Evolutionary conservation across 805 yeast species (phyloP), one percentile per base, ranked within the genome.

Genomic region (Metschnikowia gruessii): DNA sequence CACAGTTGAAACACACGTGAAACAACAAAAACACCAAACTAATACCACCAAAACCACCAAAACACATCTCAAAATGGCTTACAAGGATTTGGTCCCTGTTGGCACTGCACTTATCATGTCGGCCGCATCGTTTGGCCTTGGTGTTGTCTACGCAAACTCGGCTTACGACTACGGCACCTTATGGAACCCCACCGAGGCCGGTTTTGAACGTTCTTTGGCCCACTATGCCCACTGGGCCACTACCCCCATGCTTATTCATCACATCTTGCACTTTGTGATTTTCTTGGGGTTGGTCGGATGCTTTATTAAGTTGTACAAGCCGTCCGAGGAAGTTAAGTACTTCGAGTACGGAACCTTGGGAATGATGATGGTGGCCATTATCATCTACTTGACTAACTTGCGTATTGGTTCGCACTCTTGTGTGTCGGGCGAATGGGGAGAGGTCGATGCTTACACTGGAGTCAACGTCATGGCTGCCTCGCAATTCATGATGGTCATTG

Each of bases 381-480:
- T 92, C 58, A 79, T 92, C 57, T 94, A 90, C 66, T 71, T 92
- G 59, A 85, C 96, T 52, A 94, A 94, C 70, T 74, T 92, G 55
- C 79, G 88, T 61, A 80, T 86, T 43, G 98, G 98, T 45, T 72
- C 83, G 33, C 77, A 77, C 55, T 80, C 91, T 46, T 80, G 88
- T 45, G 57, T 81, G 22, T 66, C 77, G 48, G 91, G 90, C 37
- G 74, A 81, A 50, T 92, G 98, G 98, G 98, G 97, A 55, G 98
- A 92, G 42, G 96, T 94, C 42, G 87, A 87, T 59, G 81, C 79
- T 63, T 75, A 75, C 50, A 87, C 95, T 18, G 98, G 98, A 26
- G 68, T 92, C 59, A 88, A 87, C 54, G 96, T 94, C 33, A 80
- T 94, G 60, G 97, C 94, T 34, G 97, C 98, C 4, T 83, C 94